phyloP scores from a whole-genome alignment of 2,329 filamentous ascomycete species.

The Diaporthe sp. region DNA sequence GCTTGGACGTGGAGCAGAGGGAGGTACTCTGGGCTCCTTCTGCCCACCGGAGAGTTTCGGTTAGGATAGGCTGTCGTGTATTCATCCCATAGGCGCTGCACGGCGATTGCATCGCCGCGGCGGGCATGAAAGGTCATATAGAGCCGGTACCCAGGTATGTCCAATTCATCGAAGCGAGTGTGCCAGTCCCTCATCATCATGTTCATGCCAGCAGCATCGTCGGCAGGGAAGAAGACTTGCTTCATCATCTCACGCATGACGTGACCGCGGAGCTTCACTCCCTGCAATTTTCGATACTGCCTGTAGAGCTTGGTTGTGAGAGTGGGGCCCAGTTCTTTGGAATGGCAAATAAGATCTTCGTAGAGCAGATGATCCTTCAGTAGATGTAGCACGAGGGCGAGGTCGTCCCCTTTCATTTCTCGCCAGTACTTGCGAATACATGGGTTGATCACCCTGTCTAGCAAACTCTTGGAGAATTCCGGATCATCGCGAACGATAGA shows the following conservation, averaged over 20 bases:
- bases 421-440: conserved; percentile 26
- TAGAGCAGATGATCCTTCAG: conserved; percentile 56
- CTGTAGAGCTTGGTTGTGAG: conserved; percentile 59
- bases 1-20: conserved; percentile 80
- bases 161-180: conserved; percentile 53
- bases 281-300: conserved; percentile 58
- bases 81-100: conserved; percentile 60
- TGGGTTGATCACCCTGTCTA: conserved; percentile 34
- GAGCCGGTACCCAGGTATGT: conserved; percentile 60
- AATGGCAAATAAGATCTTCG: conserved; percentile 53
- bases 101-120: conserved; percentile 59
- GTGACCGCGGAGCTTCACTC: conserved; percentile 50
- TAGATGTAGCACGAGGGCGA: conserved; percentile 54
- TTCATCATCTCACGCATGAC: conserved; percentile 60
- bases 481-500: neutral
- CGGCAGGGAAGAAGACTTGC: conserved; percentile 53
- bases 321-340: conserved; percentile 44
- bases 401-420: conserved; percentile 42
- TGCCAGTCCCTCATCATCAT: conserved; percentile 64
- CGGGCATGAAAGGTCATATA: conserved; percentile 63
- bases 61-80: conserved; percentile 52
- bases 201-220: conserved; percentile 56
- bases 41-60: neutral
- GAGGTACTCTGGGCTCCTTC: conserved; percentile 28
- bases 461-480: conserved; percentile 24